phyloP scores from a whole-genome alignment of 495 filamentous ascomycete genomes.

The Penicillium pulvis region DNA sequence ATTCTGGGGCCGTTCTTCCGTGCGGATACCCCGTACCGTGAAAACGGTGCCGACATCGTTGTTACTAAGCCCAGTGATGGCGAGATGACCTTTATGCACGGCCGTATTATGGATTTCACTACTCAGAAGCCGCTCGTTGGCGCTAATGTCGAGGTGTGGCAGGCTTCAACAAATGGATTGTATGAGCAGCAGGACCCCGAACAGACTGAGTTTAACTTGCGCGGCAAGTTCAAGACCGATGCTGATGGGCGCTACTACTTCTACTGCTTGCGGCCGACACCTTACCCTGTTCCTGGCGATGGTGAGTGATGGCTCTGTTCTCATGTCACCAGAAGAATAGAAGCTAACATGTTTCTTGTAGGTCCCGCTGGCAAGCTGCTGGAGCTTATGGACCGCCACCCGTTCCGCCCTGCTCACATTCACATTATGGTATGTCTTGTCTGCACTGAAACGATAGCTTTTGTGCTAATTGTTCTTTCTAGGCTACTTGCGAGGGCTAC shows the following conservation, averaged over 20 bases:
- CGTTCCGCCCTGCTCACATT: conserved; percentile 83
- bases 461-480: conserved; percentile 10
- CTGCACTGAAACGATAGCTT: conserved; percentile 8
- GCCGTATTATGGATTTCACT: conserved; percentile 57
- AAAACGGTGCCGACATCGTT: conserved; percentile 69
- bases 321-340: background rate
- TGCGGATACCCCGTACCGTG: conserved; percentile 60
- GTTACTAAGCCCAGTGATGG: conserved; percentile 52
- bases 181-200: conserved; percentile 78
- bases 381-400: conserved; percentile 66
- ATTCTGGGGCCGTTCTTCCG: conserved; percentile 82
- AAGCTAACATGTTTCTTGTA: conserved; percentile 14
- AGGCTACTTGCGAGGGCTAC: conserved; percentile 49
- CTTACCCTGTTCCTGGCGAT: conserved; percentile 73
- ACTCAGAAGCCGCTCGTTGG: conserved; percentile 61
- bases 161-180: conserved; percentile 73
- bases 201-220: conserved; percentile 73
- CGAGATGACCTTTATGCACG: conserved; percentile 63
- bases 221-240: conserved; percentile 71
- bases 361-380: conserved; percentile 51
- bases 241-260: conserved; percentile 64
- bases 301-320: conserved; percentile 52
- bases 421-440: conserved; percentile 68
- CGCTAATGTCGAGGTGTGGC: conserved; percentile 75
- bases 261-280: conserved; percentile 67